phyloP scores from a whole-genome alignment of 129 eudicot genomes.

The Ambrosia artemisiifolia region DNA sequence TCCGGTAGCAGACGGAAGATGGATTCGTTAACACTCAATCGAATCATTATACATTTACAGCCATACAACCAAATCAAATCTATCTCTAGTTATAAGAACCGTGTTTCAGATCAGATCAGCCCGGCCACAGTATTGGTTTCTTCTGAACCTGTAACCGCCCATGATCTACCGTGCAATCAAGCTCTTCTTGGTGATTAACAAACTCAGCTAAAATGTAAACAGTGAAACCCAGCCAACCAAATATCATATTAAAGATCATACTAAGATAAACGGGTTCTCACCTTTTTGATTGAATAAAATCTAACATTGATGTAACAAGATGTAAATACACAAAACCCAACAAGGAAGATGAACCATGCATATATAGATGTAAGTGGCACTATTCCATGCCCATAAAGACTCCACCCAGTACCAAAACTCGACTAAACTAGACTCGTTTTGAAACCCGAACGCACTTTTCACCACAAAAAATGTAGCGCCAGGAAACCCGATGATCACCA shows the following conservation, averaged over 20 bases:
- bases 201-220: neutral
- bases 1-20: no score
- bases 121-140: no score
- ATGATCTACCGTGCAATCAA: no score
- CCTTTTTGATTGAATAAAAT: conserved; percentile 14
- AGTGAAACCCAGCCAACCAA: conserved; percentile 18
- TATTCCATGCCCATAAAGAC: conserved; percentile 89
- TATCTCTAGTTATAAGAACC: no score
- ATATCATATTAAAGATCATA: conserved; percentile 15
- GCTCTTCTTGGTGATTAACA: no score
- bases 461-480: conserved; percentile 46
- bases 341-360: conserved; percentile 93
- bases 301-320: conserved; percentile 60
- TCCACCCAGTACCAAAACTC: conserved; percentile 94
- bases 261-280: conserved; percentile 20
- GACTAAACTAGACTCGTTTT: conserved; percentile 32
- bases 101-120: no score
- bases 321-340: conserved; percentile 77
- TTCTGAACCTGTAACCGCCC: no score
- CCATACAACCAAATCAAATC: no score
- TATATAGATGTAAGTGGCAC: conserved; percentile 82
- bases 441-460: conserved; percentile 52
- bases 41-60: no score
- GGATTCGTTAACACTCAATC: no score
- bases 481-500: conserved; percentile 55